Base-by-base conservation (phyloP, 2,329 filamentous ascomycete genomes). In the Rhynchosporium agropyri region DNA sequence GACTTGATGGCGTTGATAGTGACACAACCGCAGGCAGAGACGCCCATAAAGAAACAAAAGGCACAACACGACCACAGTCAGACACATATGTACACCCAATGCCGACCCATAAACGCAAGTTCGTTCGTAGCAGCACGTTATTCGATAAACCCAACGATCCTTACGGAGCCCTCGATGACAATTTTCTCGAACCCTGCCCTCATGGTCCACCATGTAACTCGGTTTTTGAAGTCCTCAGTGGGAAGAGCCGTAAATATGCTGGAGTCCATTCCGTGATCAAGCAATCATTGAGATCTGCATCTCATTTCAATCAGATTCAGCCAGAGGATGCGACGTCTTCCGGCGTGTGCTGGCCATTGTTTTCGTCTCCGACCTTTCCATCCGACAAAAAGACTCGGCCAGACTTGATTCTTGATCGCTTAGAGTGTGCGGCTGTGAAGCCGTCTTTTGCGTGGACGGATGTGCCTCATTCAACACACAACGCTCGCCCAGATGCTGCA, bases 111-210 rank as follows among this genome's bases (percentile, higher is more conserved):
- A 70, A 66, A 46, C 68, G 68, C 8, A 36, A 15, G 7, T 6
- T 65, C 9, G 67, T 69, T 60, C 71, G 72, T 10, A 74, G 71
- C 49, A 70, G 64, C 56, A 73, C 70, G 3, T 67, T 71, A 43
- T 69, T 70, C 33, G 70, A 74, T 15, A 60, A 74, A 45, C 72
- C 72, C 7, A 61, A 54, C 3, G 70, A 72, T 65, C 67, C 65
- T 13, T 62, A 61, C 51, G 72, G 70, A 4, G 62, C 68, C 26
- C 60, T 74, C 3, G 73, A 74, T 29, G 72, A 74, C 50, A 57
- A 67, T 20, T 28, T 74, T 26, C 61, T 74, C 8, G 73, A 74
- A 40, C 72, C 73, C 28, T 70, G 69, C 29, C 69, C 69, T 40
- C 63, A 67, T 43, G 54, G 60, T n/a, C 59, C 59, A 26, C 55